Evolutionary conservation across 2,329 filamentous ascomycete species (phyloP), one percentile per base, ranked within the genome.

Genomic region (Colletotrichum sp.): DNA sequence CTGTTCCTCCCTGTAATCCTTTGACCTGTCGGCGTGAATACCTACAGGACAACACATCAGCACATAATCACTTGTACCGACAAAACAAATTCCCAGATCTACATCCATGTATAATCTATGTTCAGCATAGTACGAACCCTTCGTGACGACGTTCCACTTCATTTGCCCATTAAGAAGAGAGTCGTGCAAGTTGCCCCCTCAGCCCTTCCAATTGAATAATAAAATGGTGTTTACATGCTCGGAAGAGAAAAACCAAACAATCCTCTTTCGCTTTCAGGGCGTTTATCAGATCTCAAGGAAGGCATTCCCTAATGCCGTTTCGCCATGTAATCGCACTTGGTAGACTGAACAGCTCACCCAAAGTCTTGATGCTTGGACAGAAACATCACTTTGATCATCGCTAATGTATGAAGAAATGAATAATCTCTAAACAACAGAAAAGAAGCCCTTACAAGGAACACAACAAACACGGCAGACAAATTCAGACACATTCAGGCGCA

Each of bases 221-320:
- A 11, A 49, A 22, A 5, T 0, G 19, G 11, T 22, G 5, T 49
- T 12, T 22, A 16, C 34, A 49, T 12, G 19, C 19, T n/a, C 9
- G 9, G 19, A n/a, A 22, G 19, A n/a, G 44, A 0, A 22, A 22
- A n/a, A n/a, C 16, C 39, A n/a, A 11, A n/a, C 4, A 7, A 6
- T 36, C 3, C 2, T 44, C 36, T 5, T 11, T 2, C 16, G 9
- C 8, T 39, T 19, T 16, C 36, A 5, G 36, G 3, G 34, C 13
- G 1, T 36, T 36, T 0, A 36, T 39, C 34, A 16, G 2, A 39
- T 19, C 36, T 39, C 15, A 39, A 39, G 7, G 9, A 3, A 39
- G 0, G 36, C 15, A 19, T 19, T 39, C 36, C 0, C 2, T 16
- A 16, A 16, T 1, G 36, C 5, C 36, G 1, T 44, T n/a, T 44